Evolutionary conservation across 2,329 filamentous ascomycete species (phyloP).

Genomic region (Myotisia sp.): DNA sequence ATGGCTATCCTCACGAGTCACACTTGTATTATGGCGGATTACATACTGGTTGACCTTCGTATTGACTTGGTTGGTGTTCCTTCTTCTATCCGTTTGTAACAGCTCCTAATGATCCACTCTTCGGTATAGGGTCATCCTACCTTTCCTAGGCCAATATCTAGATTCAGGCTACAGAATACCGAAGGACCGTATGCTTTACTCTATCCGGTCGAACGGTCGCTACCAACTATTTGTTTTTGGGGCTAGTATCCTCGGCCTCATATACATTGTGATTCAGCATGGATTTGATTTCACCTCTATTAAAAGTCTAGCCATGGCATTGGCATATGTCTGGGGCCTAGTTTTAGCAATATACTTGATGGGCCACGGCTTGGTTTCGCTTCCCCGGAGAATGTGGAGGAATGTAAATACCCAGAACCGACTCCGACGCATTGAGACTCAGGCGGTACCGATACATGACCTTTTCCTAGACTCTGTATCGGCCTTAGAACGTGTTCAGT

Average conservation of each 20-base stretch:
- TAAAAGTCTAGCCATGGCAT: constrained; percentile 77
- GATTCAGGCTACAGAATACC: constrained; percentile 87
- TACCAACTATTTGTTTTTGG: constrained; percentile 73
- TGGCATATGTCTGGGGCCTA: constrained; percentile 88
- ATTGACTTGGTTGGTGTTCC: constrained; percentile 60
- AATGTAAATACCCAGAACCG: constrained; percentile 63
- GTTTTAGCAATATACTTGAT: constrained; percentile 89
- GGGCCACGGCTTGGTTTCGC: constrained; percentile 88
- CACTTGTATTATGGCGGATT: constrained; percentile 85
- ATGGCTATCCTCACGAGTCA: constrained; percentile 65
- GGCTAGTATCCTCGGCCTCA: constrained; percentile 53
- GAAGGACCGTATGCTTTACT: constrained; percentile 66
- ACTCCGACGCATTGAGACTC: constrained; percentile 59
- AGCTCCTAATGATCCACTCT: constrained; percentile 6
- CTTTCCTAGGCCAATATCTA: constrained; percentile 83
- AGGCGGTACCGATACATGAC: constrained; percentile 72
- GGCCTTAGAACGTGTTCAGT: constrained; percentile 65
- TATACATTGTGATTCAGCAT: constrained; percentile 72
- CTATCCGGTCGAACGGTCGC: constrained; percentile 69
- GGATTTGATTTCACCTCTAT: constrained; percentile 58
- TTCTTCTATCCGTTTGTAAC: not conserved
- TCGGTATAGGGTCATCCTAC: constrained; percentile 63
- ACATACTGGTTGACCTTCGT: constrained; percentile 95
- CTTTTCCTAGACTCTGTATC: constrained; percentile 72
- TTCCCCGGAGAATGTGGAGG: constrained; percentile 67